Evolutionary conservation across 2,329 filamentous ascomycete species (phyloP), one percentile per base, ranked within the genome.

Genomic region (Nemania serpens): DNA sequence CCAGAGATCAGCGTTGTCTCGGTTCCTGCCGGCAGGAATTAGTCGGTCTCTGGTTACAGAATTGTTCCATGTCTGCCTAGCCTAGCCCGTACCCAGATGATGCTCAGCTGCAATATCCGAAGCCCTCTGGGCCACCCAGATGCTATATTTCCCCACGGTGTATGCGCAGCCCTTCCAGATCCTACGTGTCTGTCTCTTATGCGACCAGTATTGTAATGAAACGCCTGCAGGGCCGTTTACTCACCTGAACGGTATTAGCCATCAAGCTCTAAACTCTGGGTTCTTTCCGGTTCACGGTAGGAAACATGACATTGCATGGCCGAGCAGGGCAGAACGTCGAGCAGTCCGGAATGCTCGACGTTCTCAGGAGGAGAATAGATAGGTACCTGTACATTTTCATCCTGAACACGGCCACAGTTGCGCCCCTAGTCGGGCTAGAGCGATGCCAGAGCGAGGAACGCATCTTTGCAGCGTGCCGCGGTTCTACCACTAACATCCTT

Each of bases 271-370:
- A 55, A 41, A 42, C 20, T 58, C 39, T 59, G 50, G 57, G 47
- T 33, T 48, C 57, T 61, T 42, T 45, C 33, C 51, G 49, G 25
- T 43, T 25, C 15, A 50, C 55, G 15, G 43, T 43, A 57, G 41
- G 39, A 18, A 55, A 55, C 58, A 59, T 61, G 56, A 43, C 55
- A 64, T 64, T 42, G 55, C 59, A 65, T 59, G 49, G 33, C 43
- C 29, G 9, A 59, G 52, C 41, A 62, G 45, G 42, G 17, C 41
- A 51, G 42, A 18, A n/a, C 41, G 42, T 39, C 55, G 52, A 52
- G 56, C 33, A 49, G 57, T 48, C 37, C 67, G 69, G 69, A 72
- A 72, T 73, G 67, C 64, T 67, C 67, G n/a, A n/a, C 62, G 66
- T 66, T 39, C 62, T 58, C 61, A 63, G 63, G 55, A 69, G 52